These are phyloP conservation scores for Pyrus pyrifolia DNA, from an alignment of 306 rosid genomes.

Conservation along the genomic window DNA sequence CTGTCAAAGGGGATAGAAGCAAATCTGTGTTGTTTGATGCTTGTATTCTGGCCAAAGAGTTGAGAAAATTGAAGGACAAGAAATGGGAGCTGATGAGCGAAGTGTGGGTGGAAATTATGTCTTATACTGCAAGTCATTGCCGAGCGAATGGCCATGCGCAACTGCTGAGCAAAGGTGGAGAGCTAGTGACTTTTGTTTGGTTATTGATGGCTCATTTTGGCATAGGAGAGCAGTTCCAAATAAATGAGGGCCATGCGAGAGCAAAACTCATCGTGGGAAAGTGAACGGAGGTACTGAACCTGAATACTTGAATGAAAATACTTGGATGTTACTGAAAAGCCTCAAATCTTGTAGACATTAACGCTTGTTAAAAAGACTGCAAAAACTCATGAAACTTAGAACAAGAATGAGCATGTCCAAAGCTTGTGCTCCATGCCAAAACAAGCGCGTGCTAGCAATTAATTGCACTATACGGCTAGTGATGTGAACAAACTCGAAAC, in stretches of 20 bases:
- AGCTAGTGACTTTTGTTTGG: conserved; percentile 21
- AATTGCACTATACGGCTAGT: too few relatives aligned
- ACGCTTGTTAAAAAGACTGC: too few relatives aligned
- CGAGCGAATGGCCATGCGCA: neutral
- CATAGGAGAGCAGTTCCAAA: conserved; percentile 16
- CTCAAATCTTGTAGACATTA: too few relatives aligned
- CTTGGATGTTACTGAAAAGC: too few relatives aligned
- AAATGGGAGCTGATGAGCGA: neutral
- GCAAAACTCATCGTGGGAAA: conserved; percentile 15
- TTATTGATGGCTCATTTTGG: conserved; percentile 27
- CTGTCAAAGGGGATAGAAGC: conserved; percentile 2
- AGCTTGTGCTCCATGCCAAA: too few relatives aligned
- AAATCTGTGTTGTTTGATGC: conserved; percentile 12
- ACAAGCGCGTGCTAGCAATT: too few relatives aligned
- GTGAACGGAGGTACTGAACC: neutral
- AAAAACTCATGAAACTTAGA: too few relatives aligned
- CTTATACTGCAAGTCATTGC: conserved; percentile 14
- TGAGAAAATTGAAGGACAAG: neutral
- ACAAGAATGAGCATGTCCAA: too few relatives aligned
- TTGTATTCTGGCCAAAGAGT: neutral
- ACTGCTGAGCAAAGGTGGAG: conserved; percentile 19
- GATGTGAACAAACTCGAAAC: too few relatives aligned
- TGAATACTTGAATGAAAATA: too few relatives aligned
- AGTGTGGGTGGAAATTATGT: conserved; percentile 9
- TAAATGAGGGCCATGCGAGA: conserved; percentile 14